phyloP scores from a whole-genome alignment of 345 rosid genomes.

The Conringia planisiliqua region DNA sequence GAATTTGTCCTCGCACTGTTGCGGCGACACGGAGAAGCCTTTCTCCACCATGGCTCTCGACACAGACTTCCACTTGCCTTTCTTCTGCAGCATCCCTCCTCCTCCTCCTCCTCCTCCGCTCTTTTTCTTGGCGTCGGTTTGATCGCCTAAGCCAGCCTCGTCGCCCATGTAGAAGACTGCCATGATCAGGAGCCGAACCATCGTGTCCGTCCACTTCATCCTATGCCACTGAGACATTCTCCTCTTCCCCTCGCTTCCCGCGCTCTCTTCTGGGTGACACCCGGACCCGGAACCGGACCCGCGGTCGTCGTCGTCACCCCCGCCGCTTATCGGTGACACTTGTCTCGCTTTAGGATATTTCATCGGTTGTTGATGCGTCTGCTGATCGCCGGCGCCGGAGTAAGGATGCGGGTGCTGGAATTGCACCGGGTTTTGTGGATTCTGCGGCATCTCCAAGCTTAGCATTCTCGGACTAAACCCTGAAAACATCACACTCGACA shows the following conservation, averaged over 20 bases:
- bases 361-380: conserved; percentile 46
- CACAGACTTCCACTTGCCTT: conserved; percentile 97
- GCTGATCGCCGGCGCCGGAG: conserved; percentile 39
- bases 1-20: conserved; percentile 96
- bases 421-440: conserved; percentile 49
- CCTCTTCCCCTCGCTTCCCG: conserved; percentile 53
- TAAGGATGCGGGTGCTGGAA: conserved; percentile 58
- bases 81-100: conserved; percentile 68
- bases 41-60: conserved; percentile 96
- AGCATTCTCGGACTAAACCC: conserved; percentile 71
- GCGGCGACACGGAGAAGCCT: conserved; percentile 94
- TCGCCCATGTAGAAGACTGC: conserved; percentile 93
- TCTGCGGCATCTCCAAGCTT: conserved; percentile 67
- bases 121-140: conserved; percentile 49
- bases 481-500: conserved; percentile 59
- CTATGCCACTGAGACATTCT: conserved; percentile 87
- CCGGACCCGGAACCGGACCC: conserved; percentile 42
- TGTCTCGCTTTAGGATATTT: conserved; percentile 54
- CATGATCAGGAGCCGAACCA: conserved; percentile 83
- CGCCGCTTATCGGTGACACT: conserved; percentile 56
- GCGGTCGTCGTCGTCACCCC: conserved; percentile 69
- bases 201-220: conserved; percentile 95
- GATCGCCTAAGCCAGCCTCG: conserved; percentile 58
- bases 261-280: conserved; percentile 50
- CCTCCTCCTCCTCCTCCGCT: conserved; percentile 33